A percentile compares a stretch with the other conserved stretches of the same genome.
These are phyloP conservation scores for Salvia hispanica DNA, from an alignment of 257 asterid genomes.

Conservation along the genomic window DNA sequence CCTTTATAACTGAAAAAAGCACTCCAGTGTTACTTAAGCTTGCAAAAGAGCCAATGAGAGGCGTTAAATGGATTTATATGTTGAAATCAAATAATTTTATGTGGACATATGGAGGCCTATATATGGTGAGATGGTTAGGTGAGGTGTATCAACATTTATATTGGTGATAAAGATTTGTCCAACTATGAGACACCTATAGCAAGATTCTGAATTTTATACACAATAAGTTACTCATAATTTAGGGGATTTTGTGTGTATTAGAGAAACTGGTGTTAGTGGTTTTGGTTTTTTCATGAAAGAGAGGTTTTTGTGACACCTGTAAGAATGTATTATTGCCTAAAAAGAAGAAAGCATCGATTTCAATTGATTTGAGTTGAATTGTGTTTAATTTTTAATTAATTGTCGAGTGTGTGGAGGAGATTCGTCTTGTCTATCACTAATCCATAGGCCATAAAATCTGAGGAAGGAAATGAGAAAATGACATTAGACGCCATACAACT, in stretches of 20 bases:
- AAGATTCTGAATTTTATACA: not conserved
- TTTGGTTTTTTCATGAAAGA: constrained; percentile 1
- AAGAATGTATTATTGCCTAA: not conserved
- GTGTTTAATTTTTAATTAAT: not conserved
- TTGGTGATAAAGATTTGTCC: constrained; percentile 15
- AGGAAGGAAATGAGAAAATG: too few relatives aligned
- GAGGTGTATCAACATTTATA: constrained; percentile 25
- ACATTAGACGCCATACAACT: too few relatives aligned
- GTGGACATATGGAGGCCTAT: constrained; percentile 28
- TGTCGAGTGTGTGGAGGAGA: too few relatives aligned
- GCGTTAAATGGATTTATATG: not conserved
- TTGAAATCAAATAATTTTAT: not conserved
- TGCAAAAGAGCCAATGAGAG: constrained; percentile 24
- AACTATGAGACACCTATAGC: not conserved
- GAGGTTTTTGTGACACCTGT: not conserved
- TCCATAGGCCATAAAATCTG: too few relatives aligned
- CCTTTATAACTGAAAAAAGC: not conserved
- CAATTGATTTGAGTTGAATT: not conserved
- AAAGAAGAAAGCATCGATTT: not conserved
- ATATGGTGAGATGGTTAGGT: constrained; percentile 7
- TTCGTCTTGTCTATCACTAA: too few relatives aligned
- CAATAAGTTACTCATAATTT: not conserved
- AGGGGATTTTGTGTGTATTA: not conserved
- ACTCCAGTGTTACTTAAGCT: constrained; percentile 18
- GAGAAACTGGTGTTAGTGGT: not conserved